Evolutionary conservation across 2,329 filamentous ascomycete genomes (phyloP).

Genomic region (Calonectria naviculata): DNA sequence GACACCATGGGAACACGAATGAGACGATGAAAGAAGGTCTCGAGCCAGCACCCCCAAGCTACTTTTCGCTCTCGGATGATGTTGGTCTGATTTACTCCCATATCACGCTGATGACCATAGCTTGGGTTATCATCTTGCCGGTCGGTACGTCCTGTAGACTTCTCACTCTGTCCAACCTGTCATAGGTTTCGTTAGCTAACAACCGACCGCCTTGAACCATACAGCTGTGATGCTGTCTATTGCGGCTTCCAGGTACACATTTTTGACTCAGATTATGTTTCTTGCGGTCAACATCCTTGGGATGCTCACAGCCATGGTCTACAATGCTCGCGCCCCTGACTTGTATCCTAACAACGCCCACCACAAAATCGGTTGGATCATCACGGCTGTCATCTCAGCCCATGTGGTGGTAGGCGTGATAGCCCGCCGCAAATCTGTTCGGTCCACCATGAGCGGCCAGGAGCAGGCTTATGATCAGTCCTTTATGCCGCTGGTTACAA

Average conservation of each 20-base stretch:
- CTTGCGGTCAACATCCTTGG: background rate
- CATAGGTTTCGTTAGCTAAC: background rate
- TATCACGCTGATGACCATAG: background rate
- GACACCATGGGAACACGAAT: background rate
- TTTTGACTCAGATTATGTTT: background rate
- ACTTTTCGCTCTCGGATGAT: background rate
- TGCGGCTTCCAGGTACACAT: background rate
- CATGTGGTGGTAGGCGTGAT: background rate
- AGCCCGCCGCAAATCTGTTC: background rate
- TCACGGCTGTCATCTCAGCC: background rate
- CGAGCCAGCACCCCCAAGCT: background rate
- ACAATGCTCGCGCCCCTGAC: background rate
- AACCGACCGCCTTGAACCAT: background rate
- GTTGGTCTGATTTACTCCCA: background rate
- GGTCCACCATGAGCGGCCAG: background rate
- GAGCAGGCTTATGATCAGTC: background rate
- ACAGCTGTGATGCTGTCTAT: slow-evolving; percentile 1
- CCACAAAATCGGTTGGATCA: slow-evolving; percentile 3
- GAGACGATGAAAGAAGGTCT: background rate
- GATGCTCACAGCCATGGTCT: background rate
- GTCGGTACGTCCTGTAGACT: background rate
- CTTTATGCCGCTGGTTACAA: background rate
- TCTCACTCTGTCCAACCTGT: background rate
- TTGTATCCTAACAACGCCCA: slow-evolving; percentile 1
- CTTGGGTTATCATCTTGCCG: background rate